Evolutionary conservation across 805 yeast genomes (phyloP).

Genomic region (Candida ulmi): DNA sequence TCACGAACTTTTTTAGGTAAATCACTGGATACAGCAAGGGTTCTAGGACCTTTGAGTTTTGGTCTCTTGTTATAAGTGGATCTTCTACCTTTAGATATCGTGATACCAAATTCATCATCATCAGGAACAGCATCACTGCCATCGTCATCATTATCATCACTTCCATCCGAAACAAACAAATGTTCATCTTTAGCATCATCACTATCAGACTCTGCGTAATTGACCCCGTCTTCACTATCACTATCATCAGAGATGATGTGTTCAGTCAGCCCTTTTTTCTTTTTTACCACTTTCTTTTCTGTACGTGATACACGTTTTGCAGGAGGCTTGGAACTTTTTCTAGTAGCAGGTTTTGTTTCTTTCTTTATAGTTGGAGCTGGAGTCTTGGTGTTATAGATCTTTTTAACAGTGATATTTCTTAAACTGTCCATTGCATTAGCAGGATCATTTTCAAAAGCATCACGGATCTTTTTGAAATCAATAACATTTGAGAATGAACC

Average conservation of each 20-base stretch:
- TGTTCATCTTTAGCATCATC: slow-evolving; percentile 13
- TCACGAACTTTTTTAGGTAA: slow-evolving; percentile 11
- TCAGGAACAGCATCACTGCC: neutral
- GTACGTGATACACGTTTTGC: neutral
- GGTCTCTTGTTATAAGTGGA: slow-evolving; percentile 21
- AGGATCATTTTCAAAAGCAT: slow-evolving; percentile 19
- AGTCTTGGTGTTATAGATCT: slow-evolving; percentile 4
- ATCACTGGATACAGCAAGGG: slow-evolving; percentile 3
- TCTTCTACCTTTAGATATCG: slow-evolving; percentile 23
- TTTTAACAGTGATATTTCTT: slow-evolving; percentile 14
- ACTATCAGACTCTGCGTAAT: neutral
- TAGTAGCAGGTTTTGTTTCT: neutral
- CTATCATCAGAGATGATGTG: slow-evolving; percentile 1
- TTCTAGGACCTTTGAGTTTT: slow-evolving; percentile 23
- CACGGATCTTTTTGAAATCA: slow-evolving; percentile 18
- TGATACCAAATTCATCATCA: slow-evolving; percentile 13
- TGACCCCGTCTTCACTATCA: neutral
- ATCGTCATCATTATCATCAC: slow-evolving; percentile 11
- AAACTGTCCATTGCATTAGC: slow-evolving; percentile 21
- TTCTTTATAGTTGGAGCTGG: slow-evolving; percentile 8
- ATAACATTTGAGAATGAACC: slow-evolving; percentile 18
- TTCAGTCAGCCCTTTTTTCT: neutral
- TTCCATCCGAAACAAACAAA: slow-evolving; percentile 3
- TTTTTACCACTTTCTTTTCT: too few species aligned
- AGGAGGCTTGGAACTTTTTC: neutral